Base-by-base conservation (phyloP, 1,284 basidiomycete species). In the Puccinia triticina region DNA sequence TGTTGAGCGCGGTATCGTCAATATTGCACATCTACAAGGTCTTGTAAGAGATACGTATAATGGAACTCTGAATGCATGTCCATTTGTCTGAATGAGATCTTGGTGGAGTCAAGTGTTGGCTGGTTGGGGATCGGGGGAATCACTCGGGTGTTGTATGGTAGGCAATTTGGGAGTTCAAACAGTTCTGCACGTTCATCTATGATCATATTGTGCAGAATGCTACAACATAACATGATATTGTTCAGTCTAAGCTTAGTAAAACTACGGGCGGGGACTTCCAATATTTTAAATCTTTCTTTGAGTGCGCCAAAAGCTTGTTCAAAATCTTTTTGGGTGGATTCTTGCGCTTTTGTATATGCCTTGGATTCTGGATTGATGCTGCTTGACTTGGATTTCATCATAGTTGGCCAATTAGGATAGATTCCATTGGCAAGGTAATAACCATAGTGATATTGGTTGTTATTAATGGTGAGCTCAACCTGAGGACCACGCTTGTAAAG, bases 151-250 rank as follows among this genome's bases (percentile, higher is more conserved):
- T 48, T n/a, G n/a, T 32, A 72, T 10, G 69, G 48, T 2, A 72
- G 21, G 2, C n/a, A 50, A 14, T 29, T 29, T 18, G 69, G 69
- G 32, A 72, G 46, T 1, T 69, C 5, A 26, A 40, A 5, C 4
- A n/a, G 23, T 26, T 43, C 12, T 3, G n/a, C 40, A 1, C 48
- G 40, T 23, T 69, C 67, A 46, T 72, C 69, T 50, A 72, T 72
- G 0, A 72, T 46, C 69, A 72, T 72, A n/a, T 72, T 72, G 26
- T 53, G 67, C 21, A 72, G 26, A n/a, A 72, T 53, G 1, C 50
- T 43, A 72, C 69, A 72, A 16, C 46, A 50, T 11, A 50, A 32
- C 21, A 72, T 72, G 23, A 53, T 72, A 5, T 34, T 53, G 7
- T 32, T 16, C 67, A 69, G 43, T 21, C 26, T 69, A 5, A 5